phyloP scores from a whole-genome alignment of 176 grass and related monocot genomes.

The Bothriochloa decipiens region DNA sequence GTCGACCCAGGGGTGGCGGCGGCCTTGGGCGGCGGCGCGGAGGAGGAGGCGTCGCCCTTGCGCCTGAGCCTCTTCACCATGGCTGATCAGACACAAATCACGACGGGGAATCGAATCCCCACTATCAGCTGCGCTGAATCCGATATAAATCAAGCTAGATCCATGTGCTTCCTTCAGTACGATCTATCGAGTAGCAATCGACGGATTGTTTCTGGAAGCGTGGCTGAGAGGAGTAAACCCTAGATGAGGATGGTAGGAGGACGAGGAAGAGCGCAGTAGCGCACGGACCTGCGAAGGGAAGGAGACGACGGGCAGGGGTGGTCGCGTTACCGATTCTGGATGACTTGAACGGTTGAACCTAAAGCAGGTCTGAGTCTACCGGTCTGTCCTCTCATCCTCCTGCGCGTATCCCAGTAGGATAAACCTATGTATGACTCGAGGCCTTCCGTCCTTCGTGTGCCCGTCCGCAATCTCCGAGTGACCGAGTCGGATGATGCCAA shows the following conservation, averaged over 20 bases:
- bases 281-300: conserved; percentile 17
- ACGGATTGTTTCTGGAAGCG: not conserved
- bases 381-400: no score
- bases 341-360: no score
- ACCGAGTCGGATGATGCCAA: no score
- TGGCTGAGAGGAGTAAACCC: not conserved
- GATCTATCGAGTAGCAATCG: not conserved
- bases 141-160: not conserved
- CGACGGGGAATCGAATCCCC: conserved; percentile 5
- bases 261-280: not conserved
- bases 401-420: no score
- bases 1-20: not conserved
- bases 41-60: conserved; percentile 21
- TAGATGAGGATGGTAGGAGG: not conserved
- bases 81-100: conserved; percentile 17
- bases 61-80: conserved; percentile 52
- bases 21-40: conserved; percentile 26
- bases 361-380: no score
- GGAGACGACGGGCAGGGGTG: not conserved
- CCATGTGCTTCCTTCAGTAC: not conserved
- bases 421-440: no score
- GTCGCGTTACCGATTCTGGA: not conserved
- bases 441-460: no score
- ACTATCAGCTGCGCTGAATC: not conserved
- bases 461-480: no score